Evolutionary conservation across 1,284 basidiomycete genomes (phyloP), one percentile per base, ranked within the genome.

Genomic region (Limonomyces culmigenus): DNA sequence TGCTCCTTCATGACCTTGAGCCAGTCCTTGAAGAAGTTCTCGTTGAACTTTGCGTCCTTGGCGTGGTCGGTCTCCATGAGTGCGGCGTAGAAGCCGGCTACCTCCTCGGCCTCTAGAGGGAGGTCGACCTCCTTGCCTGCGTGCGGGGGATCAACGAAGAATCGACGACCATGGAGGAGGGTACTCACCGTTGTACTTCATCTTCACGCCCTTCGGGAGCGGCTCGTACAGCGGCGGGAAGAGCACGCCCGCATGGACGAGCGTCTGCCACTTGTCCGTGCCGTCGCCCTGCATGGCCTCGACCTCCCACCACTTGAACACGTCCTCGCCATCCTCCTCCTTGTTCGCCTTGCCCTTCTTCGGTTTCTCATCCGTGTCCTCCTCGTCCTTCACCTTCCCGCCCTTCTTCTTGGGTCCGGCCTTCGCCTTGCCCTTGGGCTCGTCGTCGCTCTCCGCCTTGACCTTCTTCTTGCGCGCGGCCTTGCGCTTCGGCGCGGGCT

Each of bases 1-100:
- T 86, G 58, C 42, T 81, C 66, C 46, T 80, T 75, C 41, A 97
- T 56, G 13, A 92, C 67, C 8, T 61, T 68, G 43, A 75, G 67
- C 68, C 84, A 98, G 54, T 96, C 92, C 1, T 77, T 65, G 56
- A 98, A 99, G 59, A 99, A 99, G 60, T 99, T 98, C 52, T 79
- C 74, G 56, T 87, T 87, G 62, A 98, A 98, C 0, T 69, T 77
- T 18, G 63, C 64, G 54, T 98, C 92, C 54, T 84, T 68, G 3
- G 85, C 87, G 50, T 99, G 92, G 45, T 93, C 88, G 3, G 88
- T 86, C 55, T 93, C 89, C 37, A 98, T 52, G 63, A 98, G 74
- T 19, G 89, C 86, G 19, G 67, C 95, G 50, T 93, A 98, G 60
- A 98, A 99, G 25, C 86, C 84, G 32, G 95, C 95, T 29, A 98